Evolutionary conservation across 345 rosid species (phyloP), one percentile per base, ranked within the genome.

Genomic region (Lepidium africanum): DNA sequence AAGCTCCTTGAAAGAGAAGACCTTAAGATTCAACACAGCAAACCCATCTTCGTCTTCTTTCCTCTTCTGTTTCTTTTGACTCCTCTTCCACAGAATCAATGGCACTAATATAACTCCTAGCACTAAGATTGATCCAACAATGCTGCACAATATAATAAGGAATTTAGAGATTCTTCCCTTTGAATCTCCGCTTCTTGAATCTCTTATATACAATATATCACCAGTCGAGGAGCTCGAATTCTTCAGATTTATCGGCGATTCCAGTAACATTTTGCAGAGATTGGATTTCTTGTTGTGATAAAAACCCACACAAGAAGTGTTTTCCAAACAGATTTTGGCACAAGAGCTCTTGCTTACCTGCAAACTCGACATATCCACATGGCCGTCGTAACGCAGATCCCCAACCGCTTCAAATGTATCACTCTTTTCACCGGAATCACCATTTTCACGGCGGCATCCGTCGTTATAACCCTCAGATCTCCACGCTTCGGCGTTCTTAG

Each of bases 261-360:
- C 90, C 42, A 79, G 79, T 42, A 87, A 38, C 37, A 76, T 81
- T 76, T 77, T 86, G 76, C 94, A 87, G 27, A 67, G 51, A 78
- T 76, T 79, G 46, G 74, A 75, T 72, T 71, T 72, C 16, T 25
- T 72, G 54, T 87, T 68, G 30, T 87, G 79, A 50, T 66, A 78
- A 69, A 87, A 79, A 17, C 89, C 96, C 16, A 82, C 67, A 72
- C 97, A 91, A 41, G 89, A 91, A 71, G 91, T 80, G 67, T 84
- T 84, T 13, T 72, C 63, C 64, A 86, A 62, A 53, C 97, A 91
- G 21, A 63, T 70, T 19, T 65, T 80, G 76, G 77, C 80, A 52
- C 95, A 88, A 16, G 38, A 43, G 60, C 81, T 81, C 75, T 72
- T 76, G 58, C 79, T 77, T 23, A 79, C 87, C 12, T 61, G 63